Evolutionary conservation across 2,329 filamentous ascomycete species (phyloP).

Genomic region (Epichloe gansuensis): DNA sequence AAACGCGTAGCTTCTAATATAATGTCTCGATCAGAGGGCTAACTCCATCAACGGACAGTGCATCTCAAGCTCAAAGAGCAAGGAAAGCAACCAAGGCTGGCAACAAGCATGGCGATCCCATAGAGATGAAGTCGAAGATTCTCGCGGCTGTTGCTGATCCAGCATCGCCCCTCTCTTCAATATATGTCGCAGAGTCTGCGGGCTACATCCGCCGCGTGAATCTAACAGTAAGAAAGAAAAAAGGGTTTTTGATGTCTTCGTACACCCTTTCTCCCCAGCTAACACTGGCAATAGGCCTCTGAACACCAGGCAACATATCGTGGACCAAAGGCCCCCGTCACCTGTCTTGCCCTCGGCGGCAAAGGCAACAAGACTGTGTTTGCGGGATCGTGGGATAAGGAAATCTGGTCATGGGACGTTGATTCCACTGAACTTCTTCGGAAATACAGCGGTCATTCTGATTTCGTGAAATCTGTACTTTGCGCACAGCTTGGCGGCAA

Average conservation of each 20-base stretch:
- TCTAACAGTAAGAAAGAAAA: slow-evolving; percentile 6
- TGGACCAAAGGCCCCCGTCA: slow-evolving; percentile 70
- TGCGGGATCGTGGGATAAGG: slow-evolving; percentile 90
- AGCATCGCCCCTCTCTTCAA: slow-evolving; percentile 37
- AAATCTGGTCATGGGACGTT: slow-evolving; percentile 74
- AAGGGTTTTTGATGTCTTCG: background rate
- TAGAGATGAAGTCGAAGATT: slow-evolving; percentile 75
- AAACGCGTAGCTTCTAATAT: too few relatives aligned
- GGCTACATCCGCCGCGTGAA: slow-evolving; percentile 60
- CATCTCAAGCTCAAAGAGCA: slow-evolving; percentile 33
- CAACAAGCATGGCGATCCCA: slow-evolving; percentile 74
- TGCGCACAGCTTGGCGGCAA: slow-evolving; percentile 48
- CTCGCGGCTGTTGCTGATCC: slow-evolving; percentile 63
- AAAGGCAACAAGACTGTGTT: slow-evolving; percentile 50
- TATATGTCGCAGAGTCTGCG: slow-evolving; percentile 82
- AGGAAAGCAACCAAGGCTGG: slow-evolving; percentile 57
- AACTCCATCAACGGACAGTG: slow-evolving; percentile 22
- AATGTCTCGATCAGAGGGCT: too few relatives aligned
- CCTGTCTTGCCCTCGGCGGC: slow-evolving; percentile 58
- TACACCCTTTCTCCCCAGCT: background rate
- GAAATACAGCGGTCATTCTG: slow-evolving; percentile 64
- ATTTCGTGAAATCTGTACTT: slow-evolving; percentile 81
- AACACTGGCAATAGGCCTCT: slow-evolving; percentile 16
- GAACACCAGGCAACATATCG: slow-evolving; percentile 39
- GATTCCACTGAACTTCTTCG: slow-evolving; percentile 39